Conservation (phyloP, 2,329 filamentous ascomycete genomes). For the Microcera coccophila region DNA sequence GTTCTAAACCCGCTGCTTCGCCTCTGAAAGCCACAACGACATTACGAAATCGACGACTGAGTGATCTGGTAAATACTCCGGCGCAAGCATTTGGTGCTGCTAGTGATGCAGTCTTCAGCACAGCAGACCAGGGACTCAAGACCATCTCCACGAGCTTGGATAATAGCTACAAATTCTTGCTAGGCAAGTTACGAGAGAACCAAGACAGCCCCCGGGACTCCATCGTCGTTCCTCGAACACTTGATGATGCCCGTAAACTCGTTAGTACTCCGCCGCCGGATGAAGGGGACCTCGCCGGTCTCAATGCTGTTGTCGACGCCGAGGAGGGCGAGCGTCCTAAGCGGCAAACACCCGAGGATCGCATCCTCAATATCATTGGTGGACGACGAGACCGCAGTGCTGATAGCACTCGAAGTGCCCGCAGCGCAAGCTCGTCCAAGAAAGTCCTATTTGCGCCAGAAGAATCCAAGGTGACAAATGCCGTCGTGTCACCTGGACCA, state of each 20-base stretch:
- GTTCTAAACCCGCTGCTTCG: constrained; percentile 37
- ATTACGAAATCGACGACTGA: constrained; percentile 70
- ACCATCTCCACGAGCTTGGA: constrained; percentile 87
- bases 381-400: constrained; percentile 73
- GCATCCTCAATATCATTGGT: constrained; percentile 66
- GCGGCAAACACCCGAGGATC: constrained; percentile 51
- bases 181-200: constrained; percentile 80
- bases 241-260: constrained; percentile 88
- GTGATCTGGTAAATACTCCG: constrained; percentile 80
- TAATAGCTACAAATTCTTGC: constrained; percentile 88
- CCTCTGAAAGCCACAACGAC: constrained; percentile 45
- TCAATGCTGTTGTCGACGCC: constrained; percentile 47
- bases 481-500: constrained; percentile 18
- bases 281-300: constrained; percentile 58
- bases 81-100: constrained; percentile 77
- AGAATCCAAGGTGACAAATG: constrained; percentile 27
- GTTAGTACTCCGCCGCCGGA: constrained; percentile 68
- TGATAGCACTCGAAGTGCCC: constrained; percentile 66
- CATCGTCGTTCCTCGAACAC: constrained; percentile 73
- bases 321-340: constrained; percentile 34
- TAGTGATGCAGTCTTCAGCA: constrained; percentile 78
- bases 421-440: constrained; percentile 59
- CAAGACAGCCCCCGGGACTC: constrained; percentile 43
- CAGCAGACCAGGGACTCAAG: constrained; percentile 87
- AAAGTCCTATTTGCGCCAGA: constrained; percentile 50